These are phyloP conservation scores for Echites panduratus DNA, from an alignment of 257 asterid genomes.

Conservation along the genomic window DNA sequence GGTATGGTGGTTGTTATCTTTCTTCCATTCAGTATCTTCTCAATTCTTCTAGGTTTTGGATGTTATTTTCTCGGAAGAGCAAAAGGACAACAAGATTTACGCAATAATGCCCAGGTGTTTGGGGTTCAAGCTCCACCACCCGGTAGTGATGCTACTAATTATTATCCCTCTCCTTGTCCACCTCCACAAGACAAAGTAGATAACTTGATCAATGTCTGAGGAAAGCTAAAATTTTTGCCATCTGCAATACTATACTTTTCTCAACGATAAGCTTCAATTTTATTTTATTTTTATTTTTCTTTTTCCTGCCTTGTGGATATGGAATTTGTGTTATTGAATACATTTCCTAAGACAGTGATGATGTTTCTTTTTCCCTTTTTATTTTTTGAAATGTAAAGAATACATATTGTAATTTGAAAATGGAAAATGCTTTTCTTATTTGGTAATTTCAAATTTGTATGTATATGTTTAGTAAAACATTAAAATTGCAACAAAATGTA, in stretches of 20 bases:
- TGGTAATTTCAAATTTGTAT: no score
- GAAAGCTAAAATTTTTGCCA: background rate
- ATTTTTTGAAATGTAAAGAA: no score
- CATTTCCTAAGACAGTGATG: no score
- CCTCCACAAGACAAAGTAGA: background rate
- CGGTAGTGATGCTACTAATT: conserved; percentile 28
- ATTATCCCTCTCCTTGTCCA: conserved; percentile 18
- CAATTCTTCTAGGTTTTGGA: conserved; percentile 68
- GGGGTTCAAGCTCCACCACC: conserved; percentile 75
- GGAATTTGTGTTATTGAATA: no score
- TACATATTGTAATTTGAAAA: no score
- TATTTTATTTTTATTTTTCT: no score
- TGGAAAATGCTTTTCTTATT: no score
- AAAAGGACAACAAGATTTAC: conserved; percentile 66
- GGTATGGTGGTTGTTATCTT: conserved; percentile 84
- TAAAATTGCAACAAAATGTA: no score
- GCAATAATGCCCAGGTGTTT: conserved; percentile 62
- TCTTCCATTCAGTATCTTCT: conserved; percentile 67
- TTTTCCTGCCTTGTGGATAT: no score
- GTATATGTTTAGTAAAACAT: no score
- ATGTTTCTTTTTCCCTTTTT: no score
- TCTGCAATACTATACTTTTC: background rate
- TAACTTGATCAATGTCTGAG: conserved; percentile 14
- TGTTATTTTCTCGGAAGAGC: conserved; percentile 77
- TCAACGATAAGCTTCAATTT: background rate